phyloP scores from a whole-genome alignment of 2,329 filamentous ascomycete species.

The Apiospora phragmitis region DNA sequence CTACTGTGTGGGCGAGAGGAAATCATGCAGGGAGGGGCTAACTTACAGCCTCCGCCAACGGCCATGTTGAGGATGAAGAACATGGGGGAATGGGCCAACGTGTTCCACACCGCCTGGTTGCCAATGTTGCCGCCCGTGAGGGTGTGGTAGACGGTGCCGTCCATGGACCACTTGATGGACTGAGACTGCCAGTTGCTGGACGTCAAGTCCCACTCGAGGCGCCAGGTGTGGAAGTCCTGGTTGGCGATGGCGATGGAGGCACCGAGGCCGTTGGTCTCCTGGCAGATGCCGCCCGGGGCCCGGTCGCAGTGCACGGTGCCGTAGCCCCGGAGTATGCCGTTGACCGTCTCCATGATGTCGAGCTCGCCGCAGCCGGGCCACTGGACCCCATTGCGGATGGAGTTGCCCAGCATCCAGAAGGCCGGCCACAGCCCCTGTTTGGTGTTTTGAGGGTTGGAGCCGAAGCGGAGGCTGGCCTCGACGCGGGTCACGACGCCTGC shows the following conservation, averaged over 20 bases:
- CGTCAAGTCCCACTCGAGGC: constrained; percentile 47
- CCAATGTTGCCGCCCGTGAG: constrained; percentile 43
- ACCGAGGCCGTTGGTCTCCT: constrained; percentile 41
- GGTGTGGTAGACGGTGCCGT: constrained; percentile 44
- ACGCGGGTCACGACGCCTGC: constrained; percentile 41
- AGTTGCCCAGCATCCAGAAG: constrained; percentile 53
- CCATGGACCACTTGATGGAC: constrained; percentile 49
- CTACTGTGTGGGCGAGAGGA: background rate
- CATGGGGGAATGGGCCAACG: constrained; percentile 42
- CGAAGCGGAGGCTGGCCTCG: constrained; percentile 47
- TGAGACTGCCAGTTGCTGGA: constrained; percentile 44
- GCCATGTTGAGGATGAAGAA: constrained; percentile 51
- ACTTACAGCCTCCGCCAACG: constrained; percentile 39
- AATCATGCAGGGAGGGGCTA: too few relatives aligned
- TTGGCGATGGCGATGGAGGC: constrained; percentile 36
- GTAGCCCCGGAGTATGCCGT: constrained; percentile 45
- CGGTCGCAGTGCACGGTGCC: constrained; percentile 50
- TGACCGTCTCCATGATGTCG: constrained; percentile 51
- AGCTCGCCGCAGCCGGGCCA: constrained; percentile 54
- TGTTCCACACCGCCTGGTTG: constrained; percentile 43
- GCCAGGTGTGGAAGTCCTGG: constrained; percentile 49
- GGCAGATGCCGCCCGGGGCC: constrained; percentile 46
- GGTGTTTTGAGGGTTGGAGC: constrained; percentile 34
- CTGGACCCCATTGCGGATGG: constrained; percentile 41
- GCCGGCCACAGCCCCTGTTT: constrained; percentile 42